These are phyloP conservation scores for Diaporthe sp. DNA, from an alignment of 2,329 filamentous ascomycete species.

Conservation along the genomic window DNA sequence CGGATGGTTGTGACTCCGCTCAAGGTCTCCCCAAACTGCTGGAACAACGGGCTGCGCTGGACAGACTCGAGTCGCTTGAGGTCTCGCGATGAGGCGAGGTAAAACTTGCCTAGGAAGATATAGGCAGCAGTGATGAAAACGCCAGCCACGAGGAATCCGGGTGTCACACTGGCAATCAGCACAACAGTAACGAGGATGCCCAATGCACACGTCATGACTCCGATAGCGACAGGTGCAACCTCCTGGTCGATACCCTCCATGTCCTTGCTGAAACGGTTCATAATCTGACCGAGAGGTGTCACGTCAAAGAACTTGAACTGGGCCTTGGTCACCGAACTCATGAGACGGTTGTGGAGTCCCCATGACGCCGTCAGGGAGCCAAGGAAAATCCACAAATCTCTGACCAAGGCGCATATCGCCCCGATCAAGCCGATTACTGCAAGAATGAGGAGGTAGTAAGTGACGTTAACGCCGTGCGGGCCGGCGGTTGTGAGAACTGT, in stretches of 20 bases:
- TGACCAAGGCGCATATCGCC: slow-evolving; percentile 83
- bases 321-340: slow-evolving; percentile 85
- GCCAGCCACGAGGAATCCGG: slow-evolving; percentile 88
- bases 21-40: slow-evolving; percentile 97
- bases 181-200: slow-evolving; percentile 86
- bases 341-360: slow-evolving; percentile 83
- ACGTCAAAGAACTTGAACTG: slow-evolving; percentile 99
- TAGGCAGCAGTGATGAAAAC: slow-evolving; percentile 88
- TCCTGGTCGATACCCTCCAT: slow-evolving; percentile 96
- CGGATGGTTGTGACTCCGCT: slow-evolving; percentile 96
- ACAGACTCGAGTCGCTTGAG: slow-evolving; percentile 95
- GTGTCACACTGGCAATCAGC: slow-evolving; percentile 90
- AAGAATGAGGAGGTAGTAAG: slow-evolving; percentile 88
- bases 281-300: slow-evolving; percentile 93
- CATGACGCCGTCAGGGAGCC: slow-evolving; percentile 91
- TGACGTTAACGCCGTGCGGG: slow-evolving; percentile 76
- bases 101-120: slow-evolving; percentile 86
- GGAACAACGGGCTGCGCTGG: slow-evolving; percentile 93
- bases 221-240: slow-evolving; percentile 90
- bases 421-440: slow-evolving; percentile 83
- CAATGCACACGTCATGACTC: slow-evolving; percentile 74
- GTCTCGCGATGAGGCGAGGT: slow-evolving; percentile 92
- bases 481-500: slow-evolving; percentile 53
- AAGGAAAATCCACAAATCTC: slow-evolving; percentile 92
- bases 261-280: slow-evolving; percentile 99